Conservation (phyloP, 208 protist species). For the Crithidia acanthocephali region DNA sequence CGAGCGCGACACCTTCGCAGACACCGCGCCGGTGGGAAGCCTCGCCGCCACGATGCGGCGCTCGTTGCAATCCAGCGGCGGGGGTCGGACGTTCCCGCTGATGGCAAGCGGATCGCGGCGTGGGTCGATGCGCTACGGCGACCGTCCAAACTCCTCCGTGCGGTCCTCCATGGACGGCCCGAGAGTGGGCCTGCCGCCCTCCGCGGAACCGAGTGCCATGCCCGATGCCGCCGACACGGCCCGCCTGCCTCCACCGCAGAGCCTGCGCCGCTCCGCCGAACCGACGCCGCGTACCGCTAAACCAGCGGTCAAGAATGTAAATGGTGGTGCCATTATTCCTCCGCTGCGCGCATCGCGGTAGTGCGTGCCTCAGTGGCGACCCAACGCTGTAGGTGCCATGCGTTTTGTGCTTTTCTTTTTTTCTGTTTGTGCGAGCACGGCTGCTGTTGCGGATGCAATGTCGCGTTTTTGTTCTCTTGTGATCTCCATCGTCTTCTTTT, state of each 20-base stretch:
- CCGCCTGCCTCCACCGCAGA: slow-evolving; percentile 3
- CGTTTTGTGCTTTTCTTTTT: too few species aligned
- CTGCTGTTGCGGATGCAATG: neutral
- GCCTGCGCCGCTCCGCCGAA: slow-evolving; percentile 23
- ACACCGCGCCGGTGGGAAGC: slow-evolving; percentile 2
- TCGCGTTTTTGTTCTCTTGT: too few species aligned
- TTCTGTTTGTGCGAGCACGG: neutral
- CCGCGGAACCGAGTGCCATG: slow-evolving; percentile 17
- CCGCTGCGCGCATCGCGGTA: slow-evolving; percentile 14
- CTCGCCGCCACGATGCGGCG: slow-evolving; percentile 11
- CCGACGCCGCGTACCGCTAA: neutral
- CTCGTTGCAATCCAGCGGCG: slow-evolving; percentile 16
- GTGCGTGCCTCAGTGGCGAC: neutral
- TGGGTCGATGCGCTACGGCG: slow-evolving; percentile 11
- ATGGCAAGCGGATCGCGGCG: neutral
- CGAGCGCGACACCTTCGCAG: slow-evolving; percentile 22
- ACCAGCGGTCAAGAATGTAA: neutral
- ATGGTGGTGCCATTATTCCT: slow-evolving; percentile 1
- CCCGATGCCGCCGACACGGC: slow-evolving; percentile 1
- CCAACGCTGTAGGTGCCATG: too few species aligned
- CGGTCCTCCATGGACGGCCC: slow-evolving; percentile 8
- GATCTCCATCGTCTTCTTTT: neutral
- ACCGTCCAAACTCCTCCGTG: slow-evolving; percentile 12
- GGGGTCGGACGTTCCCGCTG: slow-evolving; percentile 1
- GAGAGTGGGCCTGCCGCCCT: slow-evolving; percentile 4